Conservation (phyloP, 2,329 filamentous ascomycete genomes). For the Sporothrix mexicana region DNA sequence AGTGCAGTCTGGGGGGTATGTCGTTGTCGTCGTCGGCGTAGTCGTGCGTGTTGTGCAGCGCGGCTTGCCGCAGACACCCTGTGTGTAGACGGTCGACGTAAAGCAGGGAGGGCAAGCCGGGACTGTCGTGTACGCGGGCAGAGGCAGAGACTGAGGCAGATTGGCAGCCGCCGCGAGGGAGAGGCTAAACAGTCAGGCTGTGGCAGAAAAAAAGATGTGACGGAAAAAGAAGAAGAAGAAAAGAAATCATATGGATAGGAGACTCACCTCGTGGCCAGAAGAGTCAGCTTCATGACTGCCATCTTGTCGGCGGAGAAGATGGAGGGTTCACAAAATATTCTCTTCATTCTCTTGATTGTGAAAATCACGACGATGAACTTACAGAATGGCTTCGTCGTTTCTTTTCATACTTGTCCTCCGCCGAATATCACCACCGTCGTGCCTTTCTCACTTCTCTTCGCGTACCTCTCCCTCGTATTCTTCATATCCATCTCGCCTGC, state of each 20-base stretch:
- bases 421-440: background rate
- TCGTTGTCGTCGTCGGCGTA: background rate
- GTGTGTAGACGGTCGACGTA: background rate
- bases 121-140: background rate
- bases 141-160: background rate
- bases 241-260: no score
- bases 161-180: background rate
- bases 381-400: background rate
- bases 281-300: background rate
- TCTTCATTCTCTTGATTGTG: no score
- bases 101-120: slow-evolving; percentile 19
- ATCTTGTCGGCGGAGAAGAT: background rate
- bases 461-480: background rate
- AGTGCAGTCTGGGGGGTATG: background rate
- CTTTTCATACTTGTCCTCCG: background rate
- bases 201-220: background rate
- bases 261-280: background rate
- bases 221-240: no score
- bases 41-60: background rate
- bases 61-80: slow-evolving; percentile 12
- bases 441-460: background rate
- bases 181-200: background rate
- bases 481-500: background rate
- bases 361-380: background rate
- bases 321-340: background rate